Conservation (phyloP, 2,329 filamentous ascomycete genomes). For the Cladophialophora immunda region DNA sequence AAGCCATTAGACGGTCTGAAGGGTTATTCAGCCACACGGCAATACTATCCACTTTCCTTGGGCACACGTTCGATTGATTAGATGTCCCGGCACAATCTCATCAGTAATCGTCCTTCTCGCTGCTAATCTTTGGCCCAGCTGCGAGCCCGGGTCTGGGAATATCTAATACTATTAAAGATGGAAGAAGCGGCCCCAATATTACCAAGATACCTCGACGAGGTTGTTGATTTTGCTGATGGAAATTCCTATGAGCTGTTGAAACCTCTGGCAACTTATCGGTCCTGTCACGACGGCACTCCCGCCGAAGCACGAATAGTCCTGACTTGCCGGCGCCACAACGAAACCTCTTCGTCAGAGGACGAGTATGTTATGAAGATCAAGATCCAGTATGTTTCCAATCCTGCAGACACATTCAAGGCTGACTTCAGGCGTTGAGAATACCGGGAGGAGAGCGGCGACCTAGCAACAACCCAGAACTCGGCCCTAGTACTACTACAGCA, state of each 20-base stretch:
- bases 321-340: slow-evolving; percentile 27
- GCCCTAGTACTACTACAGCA: slow-evolving; percentile 38
- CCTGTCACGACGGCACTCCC: slow-evolving; percentile 39
- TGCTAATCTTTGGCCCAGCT: not conserved
- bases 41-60: not conserved
- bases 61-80: not conserved
- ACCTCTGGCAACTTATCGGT: slow-evolving; percentile 36
- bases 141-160: not conserved
- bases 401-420: slow-evolving; percentile 1
- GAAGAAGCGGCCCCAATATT: slow-evolving; percentile 16
- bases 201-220: slow-evolving; percentile 32
- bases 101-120: not conserved
- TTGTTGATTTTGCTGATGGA: slow-evolving; percentile 31
- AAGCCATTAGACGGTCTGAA: not conserved
- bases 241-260: slow-evolving; percentile 32
- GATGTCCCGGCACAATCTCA: not conserved
- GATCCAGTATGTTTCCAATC: slow-evolving; percentile 29
- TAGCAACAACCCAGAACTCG: slow-evolving; percentile 23
- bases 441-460: slow-evolving; percentile 26
- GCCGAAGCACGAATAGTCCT: slow-evolving; percentile 37
- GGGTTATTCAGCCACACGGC: not conserved
- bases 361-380: slow-evolving; percentile 41
- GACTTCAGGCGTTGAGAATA: slow-evolving; percentile 26
- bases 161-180: slow-evolving; percentile 1
- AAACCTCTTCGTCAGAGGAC: not conserved